These are phyloP conservation scores for Heimioporus punctisporus DNA, from an alignment of 1,284 basidiomycete species.

Conservation along the genomic window DNA sequence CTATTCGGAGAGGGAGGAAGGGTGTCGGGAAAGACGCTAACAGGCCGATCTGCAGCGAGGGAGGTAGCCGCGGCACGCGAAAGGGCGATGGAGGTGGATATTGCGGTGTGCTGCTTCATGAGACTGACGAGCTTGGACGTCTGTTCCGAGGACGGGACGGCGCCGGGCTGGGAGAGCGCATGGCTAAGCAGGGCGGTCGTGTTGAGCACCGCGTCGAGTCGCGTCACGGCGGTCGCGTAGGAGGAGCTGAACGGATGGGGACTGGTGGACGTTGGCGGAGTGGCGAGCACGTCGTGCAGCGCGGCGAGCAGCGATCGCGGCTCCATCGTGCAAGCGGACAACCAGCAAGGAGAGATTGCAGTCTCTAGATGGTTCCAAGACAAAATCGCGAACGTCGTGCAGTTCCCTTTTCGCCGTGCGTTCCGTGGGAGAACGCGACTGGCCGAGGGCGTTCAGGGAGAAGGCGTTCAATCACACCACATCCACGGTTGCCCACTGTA, in stretches of 20 bases:
- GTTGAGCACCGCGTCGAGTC: constrained; percentile 52
- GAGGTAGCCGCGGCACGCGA: constrained; percentile 25
- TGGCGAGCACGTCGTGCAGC: constrained; percentile 27
- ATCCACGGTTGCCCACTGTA: too few species aligned
- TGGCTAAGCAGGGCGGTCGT: constrained; percentile 52
- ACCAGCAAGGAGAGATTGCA: too few species aligned
- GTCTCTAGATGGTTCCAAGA: too few species aligned
- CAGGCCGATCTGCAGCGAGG: constrained; percentile 20
- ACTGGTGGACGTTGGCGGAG: constrained; percentile 13
- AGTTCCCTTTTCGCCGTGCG: too few species aligned
- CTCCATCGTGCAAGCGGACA: constrained; percentile 9
- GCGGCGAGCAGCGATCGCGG: constrained; percentile 25
- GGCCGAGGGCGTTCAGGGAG: too few species aligned
- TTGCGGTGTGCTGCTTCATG: constrained; percentile 61
- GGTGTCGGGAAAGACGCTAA: constrained; percentile 30
- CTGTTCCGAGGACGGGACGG: constrained; percentile 50
- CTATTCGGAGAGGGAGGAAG: constrained; percentile 37
- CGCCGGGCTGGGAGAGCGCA: constrained; percentile 52
- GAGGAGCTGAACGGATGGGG: constrained; percentile 52
- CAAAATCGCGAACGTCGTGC: too few species aligned
- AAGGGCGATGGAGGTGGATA: constrained; percentile 34
- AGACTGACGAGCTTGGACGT: constrained; percentile 64
- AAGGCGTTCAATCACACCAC: too few species aligned
- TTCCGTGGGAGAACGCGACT: too few species aligned
- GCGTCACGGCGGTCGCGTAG: constrained; percentile 41